Evolutionary conservation across 164 flowering plant species (phyloP), one percentile per base, ranked within the genome.

Genomic region (Aristolochia fimbriata): DNA sequence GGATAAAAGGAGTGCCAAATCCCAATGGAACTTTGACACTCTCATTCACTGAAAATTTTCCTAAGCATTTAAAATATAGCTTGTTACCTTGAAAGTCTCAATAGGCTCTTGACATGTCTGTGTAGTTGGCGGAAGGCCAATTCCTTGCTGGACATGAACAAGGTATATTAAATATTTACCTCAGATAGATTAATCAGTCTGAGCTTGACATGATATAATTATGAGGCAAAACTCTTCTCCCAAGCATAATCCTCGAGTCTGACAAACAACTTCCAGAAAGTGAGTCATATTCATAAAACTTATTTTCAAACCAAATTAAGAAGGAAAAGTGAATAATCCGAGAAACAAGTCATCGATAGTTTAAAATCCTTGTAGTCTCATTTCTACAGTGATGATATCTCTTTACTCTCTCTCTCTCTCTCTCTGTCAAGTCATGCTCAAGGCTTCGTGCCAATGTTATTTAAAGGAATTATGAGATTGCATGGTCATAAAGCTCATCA

Each of bases 21-120:
- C 68, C 70, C 68, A 71, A 67, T 63, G 62, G 45, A 49, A 22
- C 41, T 51, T 63, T 59, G 58, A 24, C 23, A 16, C 8, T 53
- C 55, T 31, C 31, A 57, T 61, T 62, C 63, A 41, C 55, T 52
- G 51, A 41, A 37, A 30, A 53, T 56, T 48, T 16, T 23, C 56
- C 8, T 45, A 17, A 57, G 22, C 51, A 47, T 53, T 41, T 51
- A 59, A 52, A 63, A 25, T 14, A 55, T 56, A 22, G 16, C 45
- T 30, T 27, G 23, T 70, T 58, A 21, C 57, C 37, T 41, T 47
- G 14, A 63, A 61, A 53, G 58, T 57, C 63, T 45, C 30, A 24
- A 33, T 33, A 45, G 17, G 22, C 22, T 50, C 23, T 50, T n/a
- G 12, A 43, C 45, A 60, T 30, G 55, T 47, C 10, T 49, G 17